Evolutionary conservation across 1,284 basidiomycete genomes (phyloP), one percentile per base, ranked within the genome.

Genomic region (Sporisorium scitamineum): DNA sequence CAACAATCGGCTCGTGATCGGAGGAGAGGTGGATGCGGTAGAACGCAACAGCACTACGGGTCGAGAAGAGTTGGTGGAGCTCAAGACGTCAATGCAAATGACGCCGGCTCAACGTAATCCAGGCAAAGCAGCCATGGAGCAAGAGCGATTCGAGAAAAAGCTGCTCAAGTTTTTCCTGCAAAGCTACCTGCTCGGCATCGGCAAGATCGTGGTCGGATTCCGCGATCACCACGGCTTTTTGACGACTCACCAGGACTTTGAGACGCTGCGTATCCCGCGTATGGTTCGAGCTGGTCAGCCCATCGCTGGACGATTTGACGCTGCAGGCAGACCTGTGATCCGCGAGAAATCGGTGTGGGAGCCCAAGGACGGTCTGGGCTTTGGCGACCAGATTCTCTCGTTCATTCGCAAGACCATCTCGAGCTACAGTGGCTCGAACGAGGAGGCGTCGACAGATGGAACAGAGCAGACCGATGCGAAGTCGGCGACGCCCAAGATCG

Each of bases 21-120:
- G 95, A 0, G 96, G 96, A 14, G 95, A 98, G 86, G 95, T 97
- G 1, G 95, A 99, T 85, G 97, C 95, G 80, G 91, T 96, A 18
- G 34, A 66, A 41, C 70, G 24, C 34, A 54, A 39, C 61, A 44
- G 8, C 0, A 50, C 20, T 4, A 55, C 60, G 6, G 58, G 61
- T 7, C 27, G 54, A 1, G 69, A 72, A 26, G 76, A 79, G 20
- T 92, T 93, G 80, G 90, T 98, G 11, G 96, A 99, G 85, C 88
- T 99, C 69, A 99, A 98, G 87, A 98, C 96, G 1, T 95, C 94
- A 31, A 88, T 94, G 85, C 86, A 89, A 24, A 94, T 97, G n/a
- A 63, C 67, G 1, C 44, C 55, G 5, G 42, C 34, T 0, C 66
- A 62, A 7, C 55, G 50, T 54, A 64, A 71, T n/a, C 31, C 54